Evolutionary conservation across 2,329 filamentous ascomycete genomes (phyloP), one percentile per base, ranked within the genome.

Genomic region (Cladophialophora yegresii): DNA sequence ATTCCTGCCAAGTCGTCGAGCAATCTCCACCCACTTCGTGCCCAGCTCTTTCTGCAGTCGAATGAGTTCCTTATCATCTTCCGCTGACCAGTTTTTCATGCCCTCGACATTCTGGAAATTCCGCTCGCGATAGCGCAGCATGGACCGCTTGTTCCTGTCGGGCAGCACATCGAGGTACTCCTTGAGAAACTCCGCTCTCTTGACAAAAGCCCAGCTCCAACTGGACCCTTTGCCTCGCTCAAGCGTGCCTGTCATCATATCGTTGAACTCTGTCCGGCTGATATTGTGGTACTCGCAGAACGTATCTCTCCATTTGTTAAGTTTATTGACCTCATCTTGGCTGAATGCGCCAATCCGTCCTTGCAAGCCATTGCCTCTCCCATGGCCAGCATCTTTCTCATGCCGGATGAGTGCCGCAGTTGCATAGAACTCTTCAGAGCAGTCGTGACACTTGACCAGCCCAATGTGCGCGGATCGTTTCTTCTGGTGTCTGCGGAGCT

Each of bases 101-200:
- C 76, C 77, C 59, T 77, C 75, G 1, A 68, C 63, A 9, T 72
- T 72, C 61, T 77, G 76, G 66, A 79, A 80, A 67, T 79, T 77
- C 12, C 77, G 74, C 13, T 76, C 74, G 73, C 78, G 77, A 67
- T 79, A 80, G 8, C 78, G 73, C 53, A 75, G 73, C 49, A 79
- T 72, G 13, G 78, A 79, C 56, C 76, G 71, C 26, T 69, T 70
- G 59, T 78, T 75, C 30, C 78, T 72, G 47, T 71, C 57, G 3
- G 78, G 78, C 9, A 79, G 66, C 3, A 75, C 68, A 23, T 65
- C 67, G 63, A 76, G 76, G 56, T 78, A 74, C 4, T 68, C 60
- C 16, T 72, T 64, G 73, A 78, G 76, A 55, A 80, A 79, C 0
- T 77, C 72, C 9, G 32, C n/a, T 64, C 76, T 76, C 0, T 58